A percentile compares a stretch with the other conserved stretches of the same genome.
These are phyloP conservation scores for Cordyceps militaris DNA, from an alignment of 2,329 filamentous ascomycete species.

Conservation along the genomic window DNA sequence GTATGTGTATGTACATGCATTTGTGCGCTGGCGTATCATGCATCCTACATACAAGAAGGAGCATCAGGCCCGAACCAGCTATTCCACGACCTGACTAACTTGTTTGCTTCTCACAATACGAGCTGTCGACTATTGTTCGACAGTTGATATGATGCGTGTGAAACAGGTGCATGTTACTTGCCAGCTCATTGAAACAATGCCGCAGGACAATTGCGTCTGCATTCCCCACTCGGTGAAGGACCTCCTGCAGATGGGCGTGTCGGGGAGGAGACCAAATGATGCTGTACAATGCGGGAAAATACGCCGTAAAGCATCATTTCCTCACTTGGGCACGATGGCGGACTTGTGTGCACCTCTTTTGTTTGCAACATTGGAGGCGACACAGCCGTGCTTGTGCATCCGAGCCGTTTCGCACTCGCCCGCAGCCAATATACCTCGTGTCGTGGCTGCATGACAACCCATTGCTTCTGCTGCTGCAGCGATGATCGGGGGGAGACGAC, in stretches of 20 bases:
- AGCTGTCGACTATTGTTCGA: no score
- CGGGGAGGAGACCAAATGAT: background rate
- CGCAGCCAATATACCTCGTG: background rate
- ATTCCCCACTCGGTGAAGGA: slow-evolving; percentile 11
- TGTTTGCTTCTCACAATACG: background rate
- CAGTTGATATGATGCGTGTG: background rate
- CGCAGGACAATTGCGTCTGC: background rate
- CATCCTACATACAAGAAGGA: background rate
- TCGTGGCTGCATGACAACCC: slow-evolving; percentile 4
- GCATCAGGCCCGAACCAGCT: background rate
- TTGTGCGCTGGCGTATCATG: background rate
- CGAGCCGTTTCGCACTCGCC: no score
- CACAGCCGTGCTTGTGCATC: background rate
- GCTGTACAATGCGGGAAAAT: background rate
- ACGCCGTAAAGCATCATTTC: background rate
- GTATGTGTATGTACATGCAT: background rate
- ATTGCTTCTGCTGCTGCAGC: background rate
- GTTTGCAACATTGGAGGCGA: background rate
- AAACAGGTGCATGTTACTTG: background rate
- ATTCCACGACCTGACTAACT: background rate
- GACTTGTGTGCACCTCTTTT: background rate
- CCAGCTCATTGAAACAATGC: background rate
- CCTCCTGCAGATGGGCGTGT: background rate
- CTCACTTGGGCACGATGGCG: background rate
- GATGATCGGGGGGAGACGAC: background rate